phyloP scores from a whole-genome alignment of 148 eudicot genomes.

The Amaranthus palmeri region DNA sequence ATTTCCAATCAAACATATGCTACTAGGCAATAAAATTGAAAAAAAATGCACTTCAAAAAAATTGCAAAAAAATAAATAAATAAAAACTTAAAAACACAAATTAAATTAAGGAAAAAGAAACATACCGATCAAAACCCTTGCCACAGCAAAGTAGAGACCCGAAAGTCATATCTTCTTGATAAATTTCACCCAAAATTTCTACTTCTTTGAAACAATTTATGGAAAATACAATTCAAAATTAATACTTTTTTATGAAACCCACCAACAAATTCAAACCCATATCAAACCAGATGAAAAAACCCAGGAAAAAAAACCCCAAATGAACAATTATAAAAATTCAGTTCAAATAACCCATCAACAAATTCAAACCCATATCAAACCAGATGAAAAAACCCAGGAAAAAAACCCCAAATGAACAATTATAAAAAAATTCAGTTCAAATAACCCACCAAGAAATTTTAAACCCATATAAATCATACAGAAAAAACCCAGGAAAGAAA shows the following conservation, averaged over 20 bases:
- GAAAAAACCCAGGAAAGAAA: conserved; percentile 1
- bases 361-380: conserved; percentile 13
- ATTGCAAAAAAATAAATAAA: neutral
- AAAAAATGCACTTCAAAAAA: neutral
- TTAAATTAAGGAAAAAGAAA: neutral
- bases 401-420: no score
- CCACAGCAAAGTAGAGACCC: conserved; percentile 28
- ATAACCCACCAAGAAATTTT: no score
- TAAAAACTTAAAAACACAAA: neutral
- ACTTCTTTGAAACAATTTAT: neutral
- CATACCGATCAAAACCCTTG: conserved; percentile 31
- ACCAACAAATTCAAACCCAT: conserved; percentile 11
- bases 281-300: neutral
- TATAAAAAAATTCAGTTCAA: no score
- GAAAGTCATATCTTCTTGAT: conserved; percentile 15
- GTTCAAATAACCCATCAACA: neutral
- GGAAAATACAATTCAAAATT: neutral
- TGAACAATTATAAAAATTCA: no score
- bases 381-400: neutral
- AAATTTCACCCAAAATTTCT: neutral
- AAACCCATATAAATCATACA: neutral
- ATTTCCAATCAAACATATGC: neutral
- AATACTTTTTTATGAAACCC: neutral
- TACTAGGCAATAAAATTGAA: no score
- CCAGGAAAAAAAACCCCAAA: neutral